Conservation (phyloP, 106 monocot species). For the Allium cepa region DNA sequence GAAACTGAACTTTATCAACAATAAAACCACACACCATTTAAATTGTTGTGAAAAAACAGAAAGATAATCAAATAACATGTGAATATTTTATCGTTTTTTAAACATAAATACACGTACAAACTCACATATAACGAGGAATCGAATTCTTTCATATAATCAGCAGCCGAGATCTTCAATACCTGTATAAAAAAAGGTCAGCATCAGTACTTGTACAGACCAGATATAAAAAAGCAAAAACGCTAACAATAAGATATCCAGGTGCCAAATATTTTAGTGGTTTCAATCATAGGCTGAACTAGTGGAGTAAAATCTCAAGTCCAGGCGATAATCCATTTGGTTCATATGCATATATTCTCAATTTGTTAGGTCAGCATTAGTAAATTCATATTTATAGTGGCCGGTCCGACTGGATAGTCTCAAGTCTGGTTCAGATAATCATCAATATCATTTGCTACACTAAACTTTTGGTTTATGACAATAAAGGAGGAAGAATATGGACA, state of each 20-base stretch:
- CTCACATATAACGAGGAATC: constrained; percentile 64
- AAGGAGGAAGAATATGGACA: too few species aligned
- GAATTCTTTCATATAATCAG: constrained; percentile 70
- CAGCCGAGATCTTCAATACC: constrained; percentile 65
- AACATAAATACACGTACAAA: constrained; percentile 6
- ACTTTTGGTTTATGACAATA: too few species aligned
- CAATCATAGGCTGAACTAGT: too few species aligned
- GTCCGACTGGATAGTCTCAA: too few species aligned
- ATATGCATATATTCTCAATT: too few species aligned
- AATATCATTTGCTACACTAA: too few species aligned
- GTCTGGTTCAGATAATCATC: too few species aligned
- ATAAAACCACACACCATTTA: not conserved
- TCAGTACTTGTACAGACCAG: not conserved
- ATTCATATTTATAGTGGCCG: too few species aligned
- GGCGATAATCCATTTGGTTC: too few species aligned
- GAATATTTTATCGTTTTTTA: not conserved
- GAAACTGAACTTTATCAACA: not conserved
- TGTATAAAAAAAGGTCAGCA: constrained; percentile 12
- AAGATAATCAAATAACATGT: not conserved
- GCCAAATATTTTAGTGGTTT: not conserved
- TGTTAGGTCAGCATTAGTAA: too few species aligned
- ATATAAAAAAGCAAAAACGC: not conserved
- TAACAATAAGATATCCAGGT: not conserved
- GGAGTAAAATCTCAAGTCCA: too few species aligned
- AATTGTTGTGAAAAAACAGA: not conserved